phyloP scores from a whole-genome alignment of 2,329 filamentous ascomycete species.

The Colletotrichum zoysiae region DNA sequence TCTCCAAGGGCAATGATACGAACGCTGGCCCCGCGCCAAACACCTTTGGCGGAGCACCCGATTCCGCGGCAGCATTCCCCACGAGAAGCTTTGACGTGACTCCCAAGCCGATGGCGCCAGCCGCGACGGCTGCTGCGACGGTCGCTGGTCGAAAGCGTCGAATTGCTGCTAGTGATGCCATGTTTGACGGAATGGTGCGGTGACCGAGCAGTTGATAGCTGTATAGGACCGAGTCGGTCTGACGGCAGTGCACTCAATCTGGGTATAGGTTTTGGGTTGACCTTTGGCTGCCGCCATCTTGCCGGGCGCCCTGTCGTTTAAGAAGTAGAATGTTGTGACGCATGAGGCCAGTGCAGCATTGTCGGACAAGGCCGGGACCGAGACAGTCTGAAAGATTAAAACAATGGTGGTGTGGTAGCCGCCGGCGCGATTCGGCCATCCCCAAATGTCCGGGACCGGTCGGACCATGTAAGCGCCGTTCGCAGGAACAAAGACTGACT shows the following conservation, averaged over 20 bases:
- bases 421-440: constrained; percentile 37
- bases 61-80: constrained; percentile 40
- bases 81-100: constrained; percentile 44
- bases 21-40: constrained; percentile 64
- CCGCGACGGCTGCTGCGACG: constrained; percentile 45
- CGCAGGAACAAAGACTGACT: not conserved
- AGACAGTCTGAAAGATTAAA: constrained; percentile 17
- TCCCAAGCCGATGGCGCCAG: constrained; percentile 24
- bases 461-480: constrained; percentile 9
- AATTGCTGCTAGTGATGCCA: constrained; percentile 24
- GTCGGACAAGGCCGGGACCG: constrained; percentile 10
- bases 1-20: constrained; percentile 82
- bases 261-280: not conserved
- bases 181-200: not conserved
- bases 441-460: constrained; percentile 39
- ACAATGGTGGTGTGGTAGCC: constrained; percentile 4
- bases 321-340: not conserved
- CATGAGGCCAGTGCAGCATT: not conserved
- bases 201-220: not conserved
- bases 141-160: constrained; percentile 43
- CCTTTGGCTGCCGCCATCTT: not conserved
- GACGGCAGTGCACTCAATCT: not conserved
- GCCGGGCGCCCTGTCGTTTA: constrained; percentile 1
- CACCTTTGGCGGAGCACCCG: constrained; percentile 36
- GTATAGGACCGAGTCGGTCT: not conserved